These are phyloP conservation scores for Helotiales sp. DNA, from an alignment of 2,329 filamentous ascomycete species.

Conservation along the genomic window DNA sequence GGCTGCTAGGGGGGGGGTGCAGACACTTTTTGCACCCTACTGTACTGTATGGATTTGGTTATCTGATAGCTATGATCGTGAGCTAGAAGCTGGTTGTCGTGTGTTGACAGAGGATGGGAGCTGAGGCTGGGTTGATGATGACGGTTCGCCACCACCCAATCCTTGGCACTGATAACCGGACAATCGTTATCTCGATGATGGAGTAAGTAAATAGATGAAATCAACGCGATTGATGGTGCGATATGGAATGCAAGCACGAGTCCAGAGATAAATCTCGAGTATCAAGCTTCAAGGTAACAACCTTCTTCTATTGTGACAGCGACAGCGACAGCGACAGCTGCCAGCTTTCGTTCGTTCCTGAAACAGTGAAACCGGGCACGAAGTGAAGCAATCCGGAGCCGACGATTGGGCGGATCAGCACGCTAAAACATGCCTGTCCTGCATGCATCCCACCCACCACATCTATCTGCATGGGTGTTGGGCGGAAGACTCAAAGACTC, in stretches of 20 bases:
- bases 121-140: conserved; percentile 20
- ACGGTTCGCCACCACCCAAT: conserved; percentile 4
- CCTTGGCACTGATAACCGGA: not conserved
- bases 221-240: too few relatives aligned
- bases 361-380: not conserved
- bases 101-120: conserved; percentile 5
- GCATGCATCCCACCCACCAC: not conserved
- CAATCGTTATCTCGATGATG: too few relatives aligned
- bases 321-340: too few relatives aligned
- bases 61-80: not conserved
- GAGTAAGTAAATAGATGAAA: not conserved
- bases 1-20: too few relatives aligned
- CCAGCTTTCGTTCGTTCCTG: conserved; percentile 4
- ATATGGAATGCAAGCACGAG: not conserved
- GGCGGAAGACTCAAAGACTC: conserved; percentile 9
- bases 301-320: not conserved
- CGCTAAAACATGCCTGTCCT: not conserved
- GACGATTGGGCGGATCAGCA: not conserved
- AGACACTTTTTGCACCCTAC: too few relatives aligned
- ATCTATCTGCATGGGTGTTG: not conserved
- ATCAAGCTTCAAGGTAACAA: not conserved
- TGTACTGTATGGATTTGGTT: conserved; percentile 5
- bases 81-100: conserved; percentile 14
- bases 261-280: not conserved
- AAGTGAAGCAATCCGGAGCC: not conserved